Evolutionary conservation across 2,329 filamentous ascomycete species (phyloP).

Genomic region (Cladophialophora exuberans): DNA sequence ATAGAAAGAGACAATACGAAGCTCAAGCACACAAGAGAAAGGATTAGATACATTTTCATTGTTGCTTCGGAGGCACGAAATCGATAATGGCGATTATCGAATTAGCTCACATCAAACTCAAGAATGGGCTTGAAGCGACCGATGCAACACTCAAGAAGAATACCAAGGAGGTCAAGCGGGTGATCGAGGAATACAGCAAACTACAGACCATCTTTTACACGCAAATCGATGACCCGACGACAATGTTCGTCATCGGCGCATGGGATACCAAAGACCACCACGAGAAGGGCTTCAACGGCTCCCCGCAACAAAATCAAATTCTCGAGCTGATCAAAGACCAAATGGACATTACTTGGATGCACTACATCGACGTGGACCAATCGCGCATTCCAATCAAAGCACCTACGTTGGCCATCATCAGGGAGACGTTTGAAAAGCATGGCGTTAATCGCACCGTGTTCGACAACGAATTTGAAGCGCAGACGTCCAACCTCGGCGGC

Average conservation of each 20-base stretch:
- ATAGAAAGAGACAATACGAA: too few relatives aligned
- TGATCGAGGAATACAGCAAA: slow-evolving; percentile 27
- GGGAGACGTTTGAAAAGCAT: slow-evolving; percentile 14
- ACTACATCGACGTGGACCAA: slow-evolving; percentile 28
- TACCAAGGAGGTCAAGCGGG: slow-evolving; percentile 24
- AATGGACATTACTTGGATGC: slow-evolving; percentile 28
- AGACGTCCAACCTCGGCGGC: slow-evolving; percentile 16
- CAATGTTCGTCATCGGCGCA: slow-evolving; percentile 26
- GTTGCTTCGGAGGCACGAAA: too few relatives aligned
- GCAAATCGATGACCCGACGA: slow-evolving; percentile 23
- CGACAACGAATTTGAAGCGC: slow-evolving; percentile 21
- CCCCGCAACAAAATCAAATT: slow-evolving; percentile 22
- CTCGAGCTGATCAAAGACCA: slow-evolving; percentile 25
- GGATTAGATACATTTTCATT: too few relatives aligned
- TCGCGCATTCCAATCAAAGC: slow-evolving; percentile 16
- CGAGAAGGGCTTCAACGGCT: slow-evolving; percentile 23
- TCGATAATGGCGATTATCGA: slow-evolving; percentile 29
- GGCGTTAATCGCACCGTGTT: slow-evolving; percentile 8
- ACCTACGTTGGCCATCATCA: slow-evolving; percentile 21
- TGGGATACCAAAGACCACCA: slow-evolving; percentile 25
- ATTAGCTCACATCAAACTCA: slow-evolving; percentile 23
- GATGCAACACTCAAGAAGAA: slow-evolving; percentile 23
- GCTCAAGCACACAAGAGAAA: too few relatives aligned
- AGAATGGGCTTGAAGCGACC: slow-evolving; percentile 17
- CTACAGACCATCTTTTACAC: slow-evolving; percentile 24